phyloP scores from a whole-genome alignment of 371 early-diverging fungal species.

The Dinochytrium kinnereticum region DNA sequence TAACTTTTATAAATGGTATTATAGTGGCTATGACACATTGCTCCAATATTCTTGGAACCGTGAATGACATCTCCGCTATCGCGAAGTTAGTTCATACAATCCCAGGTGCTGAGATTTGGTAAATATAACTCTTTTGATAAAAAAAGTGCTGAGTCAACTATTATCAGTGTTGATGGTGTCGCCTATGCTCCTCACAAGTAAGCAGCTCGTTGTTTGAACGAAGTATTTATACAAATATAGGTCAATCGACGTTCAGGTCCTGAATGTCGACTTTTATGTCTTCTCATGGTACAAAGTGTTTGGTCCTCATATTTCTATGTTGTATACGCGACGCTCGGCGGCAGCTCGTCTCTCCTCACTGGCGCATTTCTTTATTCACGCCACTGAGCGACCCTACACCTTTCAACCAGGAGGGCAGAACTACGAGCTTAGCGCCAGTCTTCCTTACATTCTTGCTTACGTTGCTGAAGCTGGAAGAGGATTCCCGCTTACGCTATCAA shows the following conservation, averaged over 20 bases:
- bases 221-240: neutral
- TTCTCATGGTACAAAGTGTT: slow-evolving; percentile 39
- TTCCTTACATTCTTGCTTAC: slow-evolving; percentile 30
- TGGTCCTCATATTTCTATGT: slow-evolving; percentile 35
- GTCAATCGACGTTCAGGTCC: slow-evolving; percentile 32
- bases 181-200: slow-evolving; percentile 37
- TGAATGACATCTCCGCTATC: slow-evolving; percentile 31
- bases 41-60: slow-evolving; percentile 39
- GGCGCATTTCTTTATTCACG: slow-evolving; percentile 21
- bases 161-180: slow-evolving; percentile 31
- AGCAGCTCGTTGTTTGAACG: too few species aligned
- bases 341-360: slow-evolving; percentile 9
- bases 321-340: slow-evolving; percentile 22
- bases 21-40: slow-evolving; percentile 41
- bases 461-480: slow-evolving; percentile 23
- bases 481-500: too few species aligned
- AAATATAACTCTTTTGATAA: neutral
- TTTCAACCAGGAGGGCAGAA: slow-evolving; percentile 36
- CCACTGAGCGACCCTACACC: slow-evolving; percentile 14
- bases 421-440: slow-evolving; percentile 32
- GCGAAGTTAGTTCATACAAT: slow-evolving; percentile 29
- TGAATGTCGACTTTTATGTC: slow-evolving; percentile 35
- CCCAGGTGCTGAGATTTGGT: slow-evolving; percentile 35
- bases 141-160: neutral
- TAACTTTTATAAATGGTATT: neutral